Evolutionary conservation across 192 early-diverging fungal species (phyloP).

Genomic region (Backusella psychrophila): DNA sequence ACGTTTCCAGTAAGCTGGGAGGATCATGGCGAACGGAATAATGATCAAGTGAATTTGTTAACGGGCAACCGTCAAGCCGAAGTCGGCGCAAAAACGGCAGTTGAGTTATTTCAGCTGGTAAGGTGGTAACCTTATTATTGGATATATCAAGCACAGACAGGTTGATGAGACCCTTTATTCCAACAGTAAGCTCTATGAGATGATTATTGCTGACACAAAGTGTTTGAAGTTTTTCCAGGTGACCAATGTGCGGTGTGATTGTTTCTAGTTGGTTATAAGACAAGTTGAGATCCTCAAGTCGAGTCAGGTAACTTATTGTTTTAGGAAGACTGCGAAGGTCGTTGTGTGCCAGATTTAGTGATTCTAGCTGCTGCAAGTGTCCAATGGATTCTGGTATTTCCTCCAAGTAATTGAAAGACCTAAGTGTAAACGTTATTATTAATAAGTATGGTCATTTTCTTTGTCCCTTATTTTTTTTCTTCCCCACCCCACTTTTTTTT

Average conservation of each 20-base stretch:
- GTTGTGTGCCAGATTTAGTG: slow-evolving; percentile 64
- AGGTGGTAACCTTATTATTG: slow-evolving; percentile 58
- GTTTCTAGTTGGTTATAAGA: slow-evolving; percentile 59
- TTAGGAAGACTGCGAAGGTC: slow-evolving; percentile 59
- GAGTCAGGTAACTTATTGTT: slow-evolving; percentile 64
- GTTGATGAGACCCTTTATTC: slow-evolving; percentile 55
- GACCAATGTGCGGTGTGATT: slow-evolving; percentile 59
- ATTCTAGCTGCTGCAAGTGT: slow-evolving; percentile 61
- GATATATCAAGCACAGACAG: slow-evolving; percentile 68
- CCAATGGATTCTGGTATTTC: slow-evolving; percentile 73
- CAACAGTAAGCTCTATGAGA: slow-evolving; percentile 56
- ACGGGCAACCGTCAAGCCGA: slow-evolving; percentile 53
- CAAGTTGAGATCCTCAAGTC: slow-evolving; percentile 63
- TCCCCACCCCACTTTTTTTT: background rate
- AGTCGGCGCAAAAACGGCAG: slow-evolving; percentile 68
- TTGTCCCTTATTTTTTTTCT: background rate
- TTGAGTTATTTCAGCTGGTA: slow-evolving; percentile 75
- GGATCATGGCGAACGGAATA: slow-evolving; percentile 36
- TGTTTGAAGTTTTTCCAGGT: slow-evolving; percentile 58
- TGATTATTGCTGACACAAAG: slow-evolving; percentile 62
- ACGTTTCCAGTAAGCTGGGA: slow-evolving; percentile 72
- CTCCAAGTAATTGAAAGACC: slow-evolving; percentile 71
- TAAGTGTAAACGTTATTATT: slow-evolving; percentile 24
- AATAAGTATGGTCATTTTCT: background rate
- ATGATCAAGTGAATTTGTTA: slow-evolving; percentile 34